Conservation (phyloP, 2,329 filamentous ascomycete species). For the Sclerotinia sclerotiorum region DNA sequence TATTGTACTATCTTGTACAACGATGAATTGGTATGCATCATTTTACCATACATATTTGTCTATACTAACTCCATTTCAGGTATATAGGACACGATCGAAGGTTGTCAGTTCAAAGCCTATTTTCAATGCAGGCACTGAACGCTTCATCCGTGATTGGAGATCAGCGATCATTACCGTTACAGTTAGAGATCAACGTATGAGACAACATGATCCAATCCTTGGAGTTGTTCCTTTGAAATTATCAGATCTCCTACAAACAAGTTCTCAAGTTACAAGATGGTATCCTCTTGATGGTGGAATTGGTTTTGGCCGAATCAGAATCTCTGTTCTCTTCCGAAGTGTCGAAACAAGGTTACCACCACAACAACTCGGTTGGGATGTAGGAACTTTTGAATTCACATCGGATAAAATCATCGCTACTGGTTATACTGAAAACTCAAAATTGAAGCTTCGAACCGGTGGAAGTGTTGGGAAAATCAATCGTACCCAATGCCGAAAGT, state of each 20-base stretch:
- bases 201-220: slow-evolving; percentile 91
- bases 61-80: slow-evolving; percentile 41
- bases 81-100: slow-evolving; percentile 94
- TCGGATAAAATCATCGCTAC: slow-evolving; percentile 65
- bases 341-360: slow-evolving; percentile 85
- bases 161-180: slow-evolving; percentile 82
- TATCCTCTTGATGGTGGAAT: slow-evolving; percentile 96
- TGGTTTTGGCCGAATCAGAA: slow-evolving; percentile 83
- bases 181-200: slow-evolving; percentile 83
- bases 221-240: slow-evolving; percentile 88
- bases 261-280: slow-evolving; percentile 80
- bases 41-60: background rate
- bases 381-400: slow-evolving; percentile 88
- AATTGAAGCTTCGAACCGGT: slow-evolving; percentile 81
- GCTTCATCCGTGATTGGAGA: slow-evolving; percentile 91
- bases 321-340: slow-evolving; percentile 87
- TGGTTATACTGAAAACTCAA: slow-evolving; percentile 61
- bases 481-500: slow-evolving; percentile 59
- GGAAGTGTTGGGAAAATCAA: slow-evolving; percentile 74
- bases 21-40: slow-evolving; percentile 65
- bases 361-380: slow-evolving; percentile 85
- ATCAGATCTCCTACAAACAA: slow-evolving; percentile 82
- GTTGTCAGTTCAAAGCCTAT: slow-evolving; percentile 93
- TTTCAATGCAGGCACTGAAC: slow-evolving; percentile 94
- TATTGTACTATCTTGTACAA: slow-evolving; percentile 94